phyloP scores from a whole-genome alignment of 352 stramenopile genomes.

The Phytophthora pinifolia region DNA sequence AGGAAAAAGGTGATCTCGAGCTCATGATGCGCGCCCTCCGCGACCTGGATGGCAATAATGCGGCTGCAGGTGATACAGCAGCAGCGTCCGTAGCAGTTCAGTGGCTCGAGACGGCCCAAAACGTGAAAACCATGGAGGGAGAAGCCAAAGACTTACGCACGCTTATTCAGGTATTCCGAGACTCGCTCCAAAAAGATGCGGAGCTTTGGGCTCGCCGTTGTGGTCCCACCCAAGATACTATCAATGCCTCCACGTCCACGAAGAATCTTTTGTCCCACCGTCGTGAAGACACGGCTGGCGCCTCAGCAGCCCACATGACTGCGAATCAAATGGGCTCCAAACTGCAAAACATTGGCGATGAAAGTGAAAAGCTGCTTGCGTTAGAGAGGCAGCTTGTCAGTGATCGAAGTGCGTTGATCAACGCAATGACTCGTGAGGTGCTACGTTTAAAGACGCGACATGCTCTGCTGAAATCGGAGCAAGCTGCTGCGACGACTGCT shows the following conservation, averaged over 20 bases:
- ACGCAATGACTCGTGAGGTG: constrained; percentile 67
- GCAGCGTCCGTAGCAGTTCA: constrained; percentile 21
- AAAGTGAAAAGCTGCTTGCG: constrained; percentile 64
- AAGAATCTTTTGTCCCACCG: constrained; percentile 28
- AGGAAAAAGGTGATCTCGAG: constrained; percentile 85
- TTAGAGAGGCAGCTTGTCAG: constrained; percentile 65
- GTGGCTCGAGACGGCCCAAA: constrained; percentile 61
- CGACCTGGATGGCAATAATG: constrained; percentile 52
- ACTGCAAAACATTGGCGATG: constrained; percentile 76
- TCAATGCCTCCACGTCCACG: constrained; percentile 22
- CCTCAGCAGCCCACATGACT: constrained; percentile 72
- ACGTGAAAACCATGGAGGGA: constrained; percentile 61
- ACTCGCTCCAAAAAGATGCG: constrained; percentile 77
- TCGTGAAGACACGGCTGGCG: constrained; percentile 61
- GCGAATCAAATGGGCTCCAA: constrained; percentile 80
- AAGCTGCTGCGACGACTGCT: constrained; percentile 10
- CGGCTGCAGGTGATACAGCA: constrained; percentile 27
- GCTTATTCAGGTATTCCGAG: constrained; percentile 82
- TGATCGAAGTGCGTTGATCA: constrained; percentile 65
- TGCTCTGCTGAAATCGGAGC: constrained; percentile 38
- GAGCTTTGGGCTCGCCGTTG: constrained; percentile 64
- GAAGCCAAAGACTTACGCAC: constrained; percentile 81
- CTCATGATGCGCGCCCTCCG: constrained; percentile 74
- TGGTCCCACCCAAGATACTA: constrained; percentile 23
- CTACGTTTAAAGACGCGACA: constrained; percentile 57